phyloP scores from a whole-genome alignment of 2,329 filamentous ascomycete genomes.

The Alternaria gaisen region DNA sequence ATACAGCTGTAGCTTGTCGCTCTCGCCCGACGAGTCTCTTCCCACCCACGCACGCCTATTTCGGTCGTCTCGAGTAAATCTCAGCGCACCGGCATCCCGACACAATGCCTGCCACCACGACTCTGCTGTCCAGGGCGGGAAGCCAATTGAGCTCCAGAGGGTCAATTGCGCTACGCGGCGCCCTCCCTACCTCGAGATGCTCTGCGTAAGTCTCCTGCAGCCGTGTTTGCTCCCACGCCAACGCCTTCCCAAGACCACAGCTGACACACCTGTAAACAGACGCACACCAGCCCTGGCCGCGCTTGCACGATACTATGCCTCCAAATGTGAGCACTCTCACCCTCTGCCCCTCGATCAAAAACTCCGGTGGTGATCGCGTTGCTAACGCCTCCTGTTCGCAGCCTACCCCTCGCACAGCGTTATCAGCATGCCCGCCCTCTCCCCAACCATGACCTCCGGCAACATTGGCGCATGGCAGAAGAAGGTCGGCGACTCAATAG shows the following conservation, averaged over 20 bases:
- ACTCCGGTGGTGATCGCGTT: constrained; percentile 19
- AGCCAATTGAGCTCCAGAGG: constrained; percentile 54
- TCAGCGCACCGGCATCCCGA: constrained; percentile 44
- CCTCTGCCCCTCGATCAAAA: not conserved
- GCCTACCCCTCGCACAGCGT: constrained; percentile 95
- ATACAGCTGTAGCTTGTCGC: constrained; percentile 22
- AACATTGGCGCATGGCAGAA: constrained; percentile 99
- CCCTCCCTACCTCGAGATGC: constrained; percentile 52
- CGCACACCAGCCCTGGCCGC: constrained; percentile 65
- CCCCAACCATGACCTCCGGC: constrained; percentile 95
- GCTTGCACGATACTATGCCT: constrained; percentile 73
- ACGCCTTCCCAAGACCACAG: constrained; percentile 18
- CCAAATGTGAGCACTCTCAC: constrained; percentile 64
- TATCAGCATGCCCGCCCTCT: constrained; percentile 97
- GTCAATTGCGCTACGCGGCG: constrained; percentile 56
- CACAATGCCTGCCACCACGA: constrained; percentile 64
- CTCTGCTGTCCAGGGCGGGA: constrained; percentile 56
- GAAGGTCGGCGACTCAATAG: constrained; percentile 87
- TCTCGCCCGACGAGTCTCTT: constrained; percentile 6
- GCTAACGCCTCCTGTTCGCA: constrained; percentile 57
- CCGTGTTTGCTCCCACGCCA: constrained; percentile 22
- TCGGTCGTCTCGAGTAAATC: constrained; percentile 28
- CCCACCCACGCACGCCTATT: not conserved
- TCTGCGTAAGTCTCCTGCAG: constrained; percentile 41
- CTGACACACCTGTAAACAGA: constrained; percentile 43